Evolutionary conservation across 768 basidiomycete genomes (phyloP).

Genomic region (Cystofilobasidium macerans): DNA sequence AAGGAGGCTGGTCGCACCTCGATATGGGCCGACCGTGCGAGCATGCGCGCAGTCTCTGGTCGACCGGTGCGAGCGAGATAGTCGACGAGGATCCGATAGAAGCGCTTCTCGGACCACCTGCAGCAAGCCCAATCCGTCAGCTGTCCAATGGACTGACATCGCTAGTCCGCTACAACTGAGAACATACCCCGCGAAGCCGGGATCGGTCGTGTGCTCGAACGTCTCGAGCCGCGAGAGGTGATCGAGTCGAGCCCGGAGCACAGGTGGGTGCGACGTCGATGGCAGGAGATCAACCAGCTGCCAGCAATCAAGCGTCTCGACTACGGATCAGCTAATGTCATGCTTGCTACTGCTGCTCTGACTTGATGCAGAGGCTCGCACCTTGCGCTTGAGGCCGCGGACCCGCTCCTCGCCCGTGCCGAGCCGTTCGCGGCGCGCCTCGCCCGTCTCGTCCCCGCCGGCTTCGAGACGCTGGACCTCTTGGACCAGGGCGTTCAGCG

Average conservation of each 20-base stretch:
- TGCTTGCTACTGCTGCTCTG: too few species aligned
- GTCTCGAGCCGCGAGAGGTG: constrained; percentile 48
- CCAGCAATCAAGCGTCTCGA: background rate
- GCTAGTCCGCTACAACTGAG: too few species aligned
- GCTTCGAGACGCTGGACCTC: constrained; percentile 48
- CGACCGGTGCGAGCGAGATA: constrained; percentile 76
- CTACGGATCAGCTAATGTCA: too few species aligned
- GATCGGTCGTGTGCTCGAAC: background rate
- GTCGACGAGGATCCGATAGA: constrained; percentile 86
- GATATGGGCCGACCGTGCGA: constrained; percentile 48
- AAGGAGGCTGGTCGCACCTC: constrained; percentile 28
- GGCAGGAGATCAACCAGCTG: constrained; percentile 25
- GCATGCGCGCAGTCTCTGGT: constrained; percentile 59
- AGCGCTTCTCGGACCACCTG: constrained; percentile 65
- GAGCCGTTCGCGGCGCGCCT: background rate
- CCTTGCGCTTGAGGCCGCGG: constrained; percentile 80
- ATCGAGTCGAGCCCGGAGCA: constrained; percentile 20
- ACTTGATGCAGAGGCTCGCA: too few species aligned
- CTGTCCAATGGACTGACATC: too few species aligned
- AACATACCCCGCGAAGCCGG: background rate
- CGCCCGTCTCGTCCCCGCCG: constrained; percentile 28
- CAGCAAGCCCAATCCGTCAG: too few species aligned
- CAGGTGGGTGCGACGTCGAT: constrained; percentile 9
- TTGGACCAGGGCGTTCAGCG: constrained; percentile 48
- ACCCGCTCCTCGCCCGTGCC: constrained; percentile 42